Evolutionary conservation across 2,329 filamentous ascomycete species (phyloP), one percentile per base, ranked within the genome.

Genomic region (Aspergillus quadrilineatus): DNA sequence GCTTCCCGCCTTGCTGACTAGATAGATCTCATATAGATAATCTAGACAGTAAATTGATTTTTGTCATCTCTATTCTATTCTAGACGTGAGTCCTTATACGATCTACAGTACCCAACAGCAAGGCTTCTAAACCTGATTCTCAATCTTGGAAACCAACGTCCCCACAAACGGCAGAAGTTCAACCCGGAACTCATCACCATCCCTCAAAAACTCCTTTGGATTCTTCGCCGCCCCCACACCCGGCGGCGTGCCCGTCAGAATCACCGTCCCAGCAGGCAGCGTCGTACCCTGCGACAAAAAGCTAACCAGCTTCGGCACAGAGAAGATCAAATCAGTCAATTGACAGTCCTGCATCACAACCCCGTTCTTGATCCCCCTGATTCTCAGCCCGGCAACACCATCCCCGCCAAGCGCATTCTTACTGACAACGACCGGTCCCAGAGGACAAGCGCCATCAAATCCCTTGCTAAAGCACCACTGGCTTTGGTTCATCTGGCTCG

Each of bases 401-500:
- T 74, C 70, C 14, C 12, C 32, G 1, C 34, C 3, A 26, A 28
- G 10, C 17, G 10, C 17, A 43, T 39, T 15, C 46, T 37, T 12
- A 6, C 29, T 9, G 1, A 17, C n/a, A 8, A 43, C 17, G 7
- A 9, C 56, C 63, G 57, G 63, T 69, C 77, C 79, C 26, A 84
- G 69, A 0, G 83, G 83, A 55, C 81, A 84, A 2, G 79, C 75
- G 29, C 79, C 79, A 60, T 85, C 83, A 53, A 85, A 83, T 1
- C 82, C 81, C 70, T 85, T 85, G 26, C 81, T 84, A 66, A 80
- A 85, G 56, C 77, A 82, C 77, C 81, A 83, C 66, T 85, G 82
- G 49, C 73, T 75, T 66, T 81, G 78, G 22, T 76, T 74, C 62
- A 80, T 76, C 72, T 87, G 84, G 52, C 76, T 77, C 50, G 81